Evolutionary conservation across 805 yeast genomes (phyloP), one percentile per base, ranked within the genome.

Genomic region (Ogataea pini): DNA sequence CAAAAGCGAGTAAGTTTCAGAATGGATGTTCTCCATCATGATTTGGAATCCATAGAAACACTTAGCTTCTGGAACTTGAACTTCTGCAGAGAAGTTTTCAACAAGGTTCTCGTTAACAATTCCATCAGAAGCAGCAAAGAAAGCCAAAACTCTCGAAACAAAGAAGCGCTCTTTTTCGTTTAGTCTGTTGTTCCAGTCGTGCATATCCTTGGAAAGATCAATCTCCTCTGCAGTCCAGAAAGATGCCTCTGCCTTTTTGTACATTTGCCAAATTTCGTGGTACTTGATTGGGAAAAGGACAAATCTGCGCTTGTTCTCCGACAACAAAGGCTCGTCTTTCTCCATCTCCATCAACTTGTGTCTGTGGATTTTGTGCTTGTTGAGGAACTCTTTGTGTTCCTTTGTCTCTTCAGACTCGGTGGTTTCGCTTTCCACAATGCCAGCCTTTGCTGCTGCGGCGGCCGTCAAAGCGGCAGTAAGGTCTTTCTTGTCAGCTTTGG

Each of bases 171-270:
- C 99, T 69, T 91, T 92, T 49, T 88, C 94, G 67, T 78, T 91
- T 76, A 92, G 76, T 64, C 77, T 77, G 74, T 86, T 80, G 68
- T 89, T 91, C 99, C 99, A 92, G 75, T 92, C 99, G 62, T 79
- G 80, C 51, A 78, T 66, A 71, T 92, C 99, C 77, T 92, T 94
- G 47, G 95, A 84, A 56, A 92, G 80, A 72, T 92, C 99, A 58
- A 92, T 90, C 75, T 94, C 99, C 76, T 92, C 99, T 41, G 98
- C 97, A 34, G 98, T 94, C 99, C 99, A 92, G 80, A 92, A 92
- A 5, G 98, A 92, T 13, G 99, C 99, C 78, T 94, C 99, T 44
- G 98, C 97, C 74, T 92, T 89, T 78, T 92, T 92, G 75, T 92
- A 92, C 78, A 95, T 91, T 72, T 92, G 96, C 98, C 98, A 92